Percentiles rank a stretch among this genome's conserved stretches.
Conservation (phyloP, 1,284 basidiomycete genomes). For the Singerocomus inundabilis region DNA sequence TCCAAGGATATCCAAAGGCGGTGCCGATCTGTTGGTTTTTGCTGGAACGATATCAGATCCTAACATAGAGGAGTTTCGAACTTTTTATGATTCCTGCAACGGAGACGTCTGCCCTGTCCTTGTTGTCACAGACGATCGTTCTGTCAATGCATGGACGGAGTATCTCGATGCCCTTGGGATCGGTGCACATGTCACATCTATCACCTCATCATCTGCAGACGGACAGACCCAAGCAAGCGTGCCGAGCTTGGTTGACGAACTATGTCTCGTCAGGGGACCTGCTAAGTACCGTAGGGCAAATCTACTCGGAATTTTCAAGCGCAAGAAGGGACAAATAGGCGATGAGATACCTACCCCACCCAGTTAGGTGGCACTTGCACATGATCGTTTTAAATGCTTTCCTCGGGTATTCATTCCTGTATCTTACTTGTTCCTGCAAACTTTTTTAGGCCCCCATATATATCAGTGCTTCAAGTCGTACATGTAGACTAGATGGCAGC, state of each 20-base stretch:
- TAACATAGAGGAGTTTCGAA: constrained; percentile 15
- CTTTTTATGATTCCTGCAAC: constrained; percentile 19
- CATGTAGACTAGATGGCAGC: neutral
- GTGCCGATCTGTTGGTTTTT: constrained; percentile 28
- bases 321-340: constrained; percentile 11
- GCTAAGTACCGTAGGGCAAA: constrained; percentile 17
- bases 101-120: constrained; percentile 29
- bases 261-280: constrained; percentile 26
- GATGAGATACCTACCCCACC: neutral
- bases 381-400: no score
- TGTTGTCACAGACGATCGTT: constrained; percentile 21
- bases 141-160: constrained; percentile 11
- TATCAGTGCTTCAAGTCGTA: neutral
- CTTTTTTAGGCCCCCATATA: neutral
- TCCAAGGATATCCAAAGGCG: constrained; percentile 21
- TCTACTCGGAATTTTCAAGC: constrained; percentile 21
- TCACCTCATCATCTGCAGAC: constrained; percentile 4
- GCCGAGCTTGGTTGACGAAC: constrained; percentile 18
- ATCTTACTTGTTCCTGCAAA: constrained; percentile 7
- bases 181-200: constrained; percentile 14
- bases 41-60: constrained; percentile 11
- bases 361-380: neutral
- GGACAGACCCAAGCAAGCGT: constrained; percentile 4
- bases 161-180: constrained; percentile 16
- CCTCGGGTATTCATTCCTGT: neutral